Base-by-base conservation (phyloP, 2,329 filamentous ascomycete species). In the Ilyonectria sp. region DNA sequence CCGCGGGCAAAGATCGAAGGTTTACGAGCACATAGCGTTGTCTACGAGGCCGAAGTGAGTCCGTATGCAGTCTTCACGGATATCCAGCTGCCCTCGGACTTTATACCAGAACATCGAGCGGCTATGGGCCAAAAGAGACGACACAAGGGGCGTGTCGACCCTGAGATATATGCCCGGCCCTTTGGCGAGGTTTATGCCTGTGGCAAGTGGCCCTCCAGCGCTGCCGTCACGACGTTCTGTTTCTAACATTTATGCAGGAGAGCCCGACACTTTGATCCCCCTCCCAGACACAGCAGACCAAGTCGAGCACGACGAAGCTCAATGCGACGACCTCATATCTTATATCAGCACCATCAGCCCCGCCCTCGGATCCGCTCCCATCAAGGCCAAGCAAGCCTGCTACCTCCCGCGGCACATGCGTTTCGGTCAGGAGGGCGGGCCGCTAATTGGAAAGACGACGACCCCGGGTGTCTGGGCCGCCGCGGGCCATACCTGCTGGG, bases 401-500 rank as follows among this genome's bases (percentile, higher is more conserved):
- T 99, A 99, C 81, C 84, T 99, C 56, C 96, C 96, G 1, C 93
- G 92, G 71, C 92, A 95, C 67, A 84, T 87, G 73, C 83, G 86
- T 3, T 85, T 85, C 59, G 89, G 91, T n/a, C 84, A 86, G 50
- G 87, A 89, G 78, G 83, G 81, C 43, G 90, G 89, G 0, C 95
- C 96, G 6, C 80, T 98, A 56, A 87, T 98, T 26, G 96, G 96
- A 0, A 84, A 86, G 60, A 95, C 94, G 8, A 87, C 88, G 2
- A 89, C 92, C 0, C 88, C 90, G 7, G 94, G 95, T 0, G 76
- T 98, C 49, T 91, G 92, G 79, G 85, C 98, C 67, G 96, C 96
- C 0, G 88, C 94, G 0, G 96, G 96, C 0, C 96, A 99, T 84
- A 97, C 94, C 1, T 98, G 95, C 82, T 99, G 96, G 96, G 96